Evolutionary conservation across 257 asterid genomes (phyloP).

Genomic region (Jasminum sambac): DNA sequence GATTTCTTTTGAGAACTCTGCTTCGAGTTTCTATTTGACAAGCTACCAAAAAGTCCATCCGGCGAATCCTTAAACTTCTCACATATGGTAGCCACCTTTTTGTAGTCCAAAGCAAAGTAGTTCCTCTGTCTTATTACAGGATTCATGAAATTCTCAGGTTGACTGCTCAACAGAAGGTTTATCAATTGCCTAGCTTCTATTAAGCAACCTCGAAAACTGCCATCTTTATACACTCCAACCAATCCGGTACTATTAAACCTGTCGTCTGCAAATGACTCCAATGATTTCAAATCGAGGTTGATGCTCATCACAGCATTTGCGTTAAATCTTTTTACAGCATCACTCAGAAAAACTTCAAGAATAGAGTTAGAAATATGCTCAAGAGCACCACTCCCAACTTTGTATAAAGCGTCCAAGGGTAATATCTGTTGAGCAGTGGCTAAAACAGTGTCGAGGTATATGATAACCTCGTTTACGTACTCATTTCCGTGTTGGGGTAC

Average conservation of each 20-base stretch:
- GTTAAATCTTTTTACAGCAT: slow-evolving; percentile 45
- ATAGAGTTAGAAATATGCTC: slow-evolving; percentile 51
- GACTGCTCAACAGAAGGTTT: slow-evolving; percentile 50
- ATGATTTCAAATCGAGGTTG: slow-evolving; percentile 38
- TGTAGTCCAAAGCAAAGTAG: slow-evolving; percentile 43
- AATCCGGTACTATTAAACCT: slow-evolving; percentile 46
- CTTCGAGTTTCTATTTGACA: slow-evolving; percentile 39
- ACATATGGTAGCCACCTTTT: slow-evolving; percentile 47
- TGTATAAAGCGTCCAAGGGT: slow-evolving; percentile 81
- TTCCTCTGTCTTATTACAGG: slow-evolving; percentile 52
- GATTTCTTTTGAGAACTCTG: slow-evolving; percentile 50
- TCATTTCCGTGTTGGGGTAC: slow-evolving; percentile 64
- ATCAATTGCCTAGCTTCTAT: slow-evolving; percentile 48
- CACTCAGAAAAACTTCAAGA: slow-evolving; percentile 41
- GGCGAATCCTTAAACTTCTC: slow-evolving; percentile 49
- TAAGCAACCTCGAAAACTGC: slow-evolving; percentile 47
- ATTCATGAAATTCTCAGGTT: slow-evolving; percentile 55
- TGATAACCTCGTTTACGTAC: slow-evolving; percentile 66
- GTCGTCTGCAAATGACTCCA: slow-evolving; percentile 50
- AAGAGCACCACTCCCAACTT: slow-evolving; percentile 86
- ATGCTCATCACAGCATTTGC: slow-evolving; percentile 46
- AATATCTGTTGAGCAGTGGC: slow-evolving; percentile 89
- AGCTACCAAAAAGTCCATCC: slow-evolving; percentile 51
- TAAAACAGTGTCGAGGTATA: slow-evolving; percentile 81
- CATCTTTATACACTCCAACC: slow-evolving; percentile 41